These are phyloP conservation scores for Cornus controversa DNA, from an alignment of 148 eudicot genomes.

Conservation along the genomic window DNA sequence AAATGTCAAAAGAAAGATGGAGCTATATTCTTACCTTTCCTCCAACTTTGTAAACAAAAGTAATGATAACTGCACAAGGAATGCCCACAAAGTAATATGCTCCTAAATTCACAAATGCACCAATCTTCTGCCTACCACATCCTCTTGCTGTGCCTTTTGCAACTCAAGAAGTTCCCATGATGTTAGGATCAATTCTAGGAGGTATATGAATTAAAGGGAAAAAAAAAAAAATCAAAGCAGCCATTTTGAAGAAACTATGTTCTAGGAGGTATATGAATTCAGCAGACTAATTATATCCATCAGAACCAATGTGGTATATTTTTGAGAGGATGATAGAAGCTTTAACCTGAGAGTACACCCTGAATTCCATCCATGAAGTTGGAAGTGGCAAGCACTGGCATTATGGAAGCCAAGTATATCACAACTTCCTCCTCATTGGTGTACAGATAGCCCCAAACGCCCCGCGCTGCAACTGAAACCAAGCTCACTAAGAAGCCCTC, in stretches of 20 bases:
- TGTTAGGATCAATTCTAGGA: too few species aligned
- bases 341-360: conserved; percentile 55
- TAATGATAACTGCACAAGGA: conserved; percentile 44
- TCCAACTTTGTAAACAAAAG: conserved; percentile 46
- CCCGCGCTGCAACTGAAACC: conserved; percentile 41
- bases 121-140: conserved; percentile 67
- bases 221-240: not conserved
- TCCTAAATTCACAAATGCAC: conserved; percentile 58
- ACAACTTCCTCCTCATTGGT: conserved; percentile 51
- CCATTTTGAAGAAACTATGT: not conserved
- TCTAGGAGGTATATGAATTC: too few species aligned
- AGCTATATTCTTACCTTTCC: conserved; percentile 35
- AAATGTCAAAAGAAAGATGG: not conserved
- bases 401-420: conserved; percentile 41
- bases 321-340: not conserved
- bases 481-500: conserved; percentile 39
- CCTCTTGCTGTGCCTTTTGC: conserved; percentile 53
- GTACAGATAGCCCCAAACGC: conserved; percentile 60
- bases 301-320: too few species aligned
- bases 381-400: conserved; percentile 43
- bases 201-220: not conserved
- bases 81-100: conserved; percentile 62
- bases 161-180: not conserved
- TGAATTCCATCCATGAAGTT: conserved; percentile 46
- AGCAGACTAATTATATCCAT: too few species aligned